Base-by-base conservation (phyloP, 768 basidiomycete species). In the Rhodotorula babjevae region DNA sequence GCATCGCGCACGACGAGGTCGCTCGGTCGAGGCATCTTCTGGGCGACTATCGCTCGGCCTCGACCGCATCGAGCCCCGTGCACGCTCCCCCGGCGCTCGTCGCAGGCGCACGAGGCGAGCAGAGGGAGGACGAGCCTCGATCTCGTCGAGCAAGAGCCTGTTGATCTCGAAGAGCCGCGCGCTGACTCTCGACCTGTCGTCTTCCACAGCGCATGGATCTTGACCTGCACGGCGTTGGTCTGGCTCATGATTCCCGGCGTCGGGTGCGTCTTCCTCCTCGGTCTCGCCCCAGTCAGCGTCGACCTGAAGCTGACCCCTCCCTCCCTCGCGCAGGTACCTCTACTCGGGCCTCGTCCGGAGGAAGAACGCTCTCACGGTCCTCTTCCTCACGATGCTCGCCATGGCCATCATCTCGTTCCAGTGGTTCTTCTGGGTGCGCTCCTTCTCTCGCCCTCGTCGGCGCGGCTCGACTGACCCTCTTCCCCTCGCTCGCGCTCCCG, bases 331-430 rank as follows among this genome's bases (percentile, higher is more conserved):
- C 92, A 23, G 95, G 92, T 74, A 75, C 71, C 71, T 76, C 49
- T 76, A 76, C 50, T 76, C 75, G 9, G 75, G 75, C 19, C 86
- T 99, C 46, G 85, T 96, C 46, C 84, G 95, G 61, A 84, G 95
- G 71, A 98, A 98, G 82, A 96, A 96, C 77, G 95, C 95, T 0
- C 84, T 97, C 29, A 90, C 88, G 53, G 86, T 79, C 52, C 74
- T 79, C 27, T 72, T 78, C 46, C 60, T 75, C 9, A 92, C 93
- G 83, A 76, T 81, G 67, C 78, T 80, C 23, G 72, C 76, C 56
- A 67, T 74, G 61, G 74, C 74, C 40, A 71, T 73, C 67, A 72
- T 77, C 58, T 52, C 15, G 46, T 71, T 71, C 25, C 73, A 89
- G 69, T 94, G 92, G 92, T 92, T 85, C 84, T 93, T 95, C 85